Evolutionary conservation across 805 yeast species (phyloP).

Genomic region (Candida krabiensis): DNA sequence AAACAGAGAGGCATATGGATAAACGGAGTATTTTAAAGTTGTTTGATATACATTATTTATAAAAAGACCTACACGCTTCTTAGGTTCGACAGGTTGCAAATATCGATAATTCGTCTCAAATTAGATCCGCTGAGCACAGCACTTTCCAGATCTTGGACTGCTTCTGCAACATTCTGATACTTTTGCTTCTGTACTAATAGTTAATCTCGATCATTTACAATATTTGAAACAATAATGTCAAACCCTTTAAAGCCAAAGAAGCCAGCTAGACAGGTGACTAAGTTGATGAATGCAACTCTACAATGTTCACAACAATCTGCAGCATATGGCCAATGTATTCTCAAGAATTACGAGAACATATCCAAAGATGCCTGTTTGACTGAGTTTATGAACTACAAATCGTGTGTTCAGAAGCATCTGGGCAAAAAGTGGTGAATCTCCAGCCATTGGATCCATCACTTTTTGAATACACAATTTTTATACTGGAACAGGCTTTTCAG

Average conservation of each 20-base stretch:
- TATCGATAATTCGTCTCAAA: too few relatives aligned
- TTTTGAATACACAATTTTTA: too few relatives aligned
- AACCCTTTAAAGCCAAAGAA: conserved; percentile 17
- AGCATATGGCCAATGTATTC: conserved; percentile 57
- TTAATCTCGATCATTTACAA: background rate
- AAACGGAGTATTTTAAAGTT: too few relatives aligned
- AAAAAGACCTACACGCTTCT: too few relatives aligned
- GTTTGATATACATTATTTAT: too few relatives aligned
- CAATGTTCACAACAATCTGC: conserved; percentile 30
- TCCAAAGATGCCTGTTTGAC: conserved; percentile 50
- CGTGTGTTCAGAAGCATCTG: conserved; percentile 44
- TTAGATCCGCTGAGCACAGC: too few relatives aligned
- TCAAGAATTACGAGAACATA: conserved; percentile 49
- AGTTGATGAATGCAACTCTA: conserved; percentile 30
- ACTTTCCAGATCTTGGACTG: too few relatives aligned
- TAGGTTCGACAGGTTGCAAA: too few relatives aligned
- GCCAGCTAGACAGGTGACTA: conserved; percentile 31
- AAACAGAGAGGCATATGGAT: too few relatives aligned
- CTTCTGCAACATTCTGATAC: background rate
- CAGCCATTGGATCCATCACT: too few relatives aligned
- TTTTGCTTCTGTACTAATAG: background rate
- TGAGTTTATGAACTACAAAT: conserved; percentile 50
- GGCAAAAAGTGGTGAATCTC: conserved; percentile 31
- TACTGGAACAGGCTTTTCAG: too few relatives aligned
- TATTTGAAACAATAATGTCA: conserved; percentile 3